Evolutionary conservation across 1,284 basidiomycete species (phyloP), one percentile per base, ranked within the genome.

Genomic region (Heterobasidion occidentale): DNA sequence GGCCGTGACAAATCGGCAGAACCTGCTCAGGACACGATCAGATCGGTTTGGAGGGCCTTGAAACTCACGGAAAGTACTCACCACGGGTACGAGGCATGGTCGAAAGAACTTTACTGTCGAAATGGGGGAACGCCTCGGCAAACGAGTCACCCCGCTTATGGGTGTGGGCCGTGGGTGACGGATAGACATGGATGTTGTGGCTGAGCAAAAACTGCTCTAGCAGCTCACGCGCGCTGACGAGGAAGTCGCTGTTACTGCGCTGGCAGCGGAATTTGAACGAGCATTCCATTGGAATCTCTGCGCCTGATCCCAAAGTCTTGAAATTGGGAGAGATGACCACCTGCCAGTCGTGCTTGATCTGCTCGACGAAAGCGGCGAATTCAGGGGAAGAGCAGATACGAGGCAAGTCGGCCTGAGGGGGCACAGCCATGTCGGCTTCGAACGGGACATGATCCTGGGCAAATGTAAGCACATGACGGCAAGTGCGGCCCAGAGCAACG

Each of bases 251-350:
- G 66, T 95, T 94, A 71, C 90, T 94, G 55, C 94, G 82, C 69
- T 96, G 94, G 71, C 96, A 94, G 36, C 90, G 81, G 77, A 99
- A 94, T 72, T 94, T 95, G 82, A 98, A 95, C 48, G 92, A 90
- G 65, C 92, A 92, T 60, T 94, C 92, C 51, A 83, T 78, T 9
- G 80, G 77, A 14, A 75, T 71, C 59, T 80, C 83, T 9, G 73
- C 60, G 36, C 74, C 72, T 64, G 62, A 71, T 17, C 72, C 61
- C 14, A 74, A 64, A 1, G 77, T 70, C 68, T 84, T 88, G 64
- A 88, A 74, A 63, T 88, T 89, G 15, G 93, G 87, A 14, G 83
- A 78, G 60, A 98, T 88, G 44, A 90, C 85, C 36, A 98, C 93
- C 70, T 96, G 94, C 54, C 94, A 81, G 65, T 99, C 95, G 52